These are phyloP conservation scores for Boletus subparvulus DNA, from an alignment of 768 basidiomycete genomes.

Conservation along the genomic window DNA sequence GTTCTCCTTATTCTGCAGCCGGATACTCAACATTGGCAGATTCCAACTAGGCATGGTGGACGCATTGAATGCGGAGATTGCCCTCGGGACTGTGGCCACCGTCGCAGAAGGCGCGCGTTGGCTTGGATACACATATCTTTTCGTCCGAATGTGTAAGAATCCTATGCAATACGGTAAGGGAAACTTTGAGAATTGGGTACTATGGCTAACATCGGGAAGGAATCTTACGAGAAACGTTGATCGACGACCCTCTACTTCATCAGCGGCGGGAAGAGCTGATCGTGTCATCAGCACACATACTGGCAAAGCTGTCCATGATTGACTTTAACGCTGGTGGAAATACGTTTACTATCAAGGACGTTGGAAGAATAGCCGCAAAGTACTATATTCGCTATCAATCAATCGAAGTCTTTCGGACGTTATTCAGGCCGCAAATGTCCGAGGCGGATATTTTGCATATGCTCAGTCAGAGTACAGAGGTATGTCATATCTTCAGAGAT, in stretches of 20 bases:
- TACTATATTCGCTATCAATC: constrained; percentile 90
- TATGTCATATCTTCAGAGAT: constrained; percentile 30
- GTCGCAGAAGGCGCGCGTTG: constrained; percentile 86
- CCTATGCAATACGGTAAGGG: constrained; percentile 77
- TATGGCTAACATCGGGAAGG: constrained; percentile 44
- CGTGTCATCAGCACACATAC: constrained; percentile 58
- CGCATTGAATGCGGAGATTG: constrained; percentile 91
- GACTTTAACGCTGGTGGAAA: constrained; percentile 59
- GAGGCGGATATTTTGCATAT: constrained; percentile 90
- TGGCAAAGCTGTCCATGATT: constrained; percentile 80
- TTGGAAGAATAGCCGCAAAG: constrained; percentile 95
- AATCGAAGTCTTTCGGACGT: constrained; percentile 81
- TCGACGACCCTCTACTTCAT: constrained; percentile 72
- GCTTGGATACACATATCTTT: constrained; percentile 96
- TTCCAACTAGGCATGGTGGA: constrained; percentile 87
- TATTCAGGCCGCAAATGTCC: constrained; percentile 79
- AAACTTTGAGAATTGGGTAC: not conserved
- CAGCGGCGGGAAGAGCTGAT: constrained; percentile 70
- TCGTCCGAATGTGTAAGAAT: constrained; percentile 91
- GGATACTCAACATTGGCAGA: constrained; percentile 34
- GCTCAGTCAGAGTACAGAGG: constrained; percentile 91
- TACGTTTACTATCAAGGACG: constrained; percentile 73
- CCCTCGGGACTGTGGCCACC: constrained; percentile 90
- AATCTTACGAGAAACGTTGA: constrained; percentile 62
- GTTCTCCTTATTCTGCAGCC: not conserved